A percentile compares a stretch with the other conserved stretches of the same genome.
Conservation (phyloP, 106 monocot genomes). For the Cymbidium sinense region DNA sequence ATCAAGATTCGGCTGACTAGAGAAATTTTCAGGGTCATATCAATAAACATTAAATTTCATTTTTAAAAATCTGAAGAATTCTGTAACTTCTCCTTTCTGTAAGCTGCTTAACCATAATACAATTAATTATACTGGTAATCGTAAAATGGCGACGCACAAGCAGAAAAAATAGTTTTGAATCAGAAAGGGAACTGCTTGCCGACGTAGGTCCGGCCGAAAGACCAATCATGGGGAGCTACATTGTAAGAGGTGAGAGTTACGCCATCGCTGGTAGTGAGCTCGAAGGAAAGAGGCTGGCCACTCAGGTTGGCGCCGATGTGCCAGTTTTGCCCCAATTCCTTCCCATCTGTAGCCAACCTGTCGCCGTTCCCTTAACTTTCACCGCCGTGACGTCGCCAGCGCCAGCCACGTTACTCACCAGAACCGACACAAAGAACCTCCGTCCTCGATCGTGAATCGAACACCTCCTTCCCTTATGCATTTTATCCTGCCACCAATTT, state of each 20-base stretch:
- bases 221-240: constrained; percentile 77
- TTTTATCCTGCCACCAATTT: constrained; percentile 48
- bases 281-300: constrained; percentile 82
- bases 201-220: constrained; percentile 54
- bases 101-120: not conserved
- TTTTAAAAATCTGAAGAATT: not conserved
- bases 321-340: constrained; percentile 97
- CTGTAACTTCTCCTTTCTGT: not conserved
- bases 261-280: constrained; percentile 74
- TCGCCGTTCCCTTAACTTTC: constrained; percentile 72
- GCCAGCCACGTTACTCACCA: constrained; percentile 85
- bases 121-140: not conserved
- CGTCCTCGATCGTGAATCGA: constrained; percentile 59
- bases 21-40: no score
- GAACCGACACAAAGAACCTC: constrained; percentile 65
- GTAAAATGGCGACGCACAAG: not conserved
- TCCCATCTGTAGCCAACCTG: constrained; percentile 89
- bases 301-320: constrained; percentile 73
- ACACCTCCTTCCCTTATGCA: constrained; percentile 74
- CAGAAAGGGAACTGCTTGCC: constrained; percentile 84
- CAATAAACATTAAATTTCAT: not conserved
- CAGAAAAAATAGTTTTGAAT: not conserved
- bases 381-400: constrained; percentile 78
- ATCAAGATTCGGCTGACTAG: no score
- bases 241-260: constrained; percentile 58